phyloP scores from a whole-genome alignment of 495 filamentous ascomycete genomes.

The Ascobolus immersus region DNA sequence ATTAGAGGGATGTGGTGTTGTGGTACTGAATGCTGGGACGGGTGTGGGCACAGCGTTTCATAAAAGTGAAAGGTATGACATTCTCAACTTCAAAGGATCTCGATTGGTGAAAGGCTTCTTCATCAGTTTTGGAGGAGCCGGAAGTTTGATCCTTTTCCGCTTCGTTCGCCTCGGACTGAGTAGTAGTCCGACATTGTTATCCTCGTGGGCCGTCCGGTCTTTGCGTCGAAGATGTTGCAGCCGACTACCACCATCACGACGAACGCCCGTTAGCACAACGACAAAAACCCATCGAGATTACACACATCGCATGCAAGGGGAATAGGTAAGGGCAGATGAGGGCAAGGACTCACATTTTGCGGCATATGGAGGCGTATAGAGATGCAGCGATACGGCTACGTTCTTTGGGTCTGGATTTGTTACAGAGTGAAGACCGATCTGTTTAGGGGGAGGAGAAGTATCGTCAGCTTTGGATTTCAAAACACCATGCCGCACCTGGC shows the following conservation, averaged over 20 bases:
- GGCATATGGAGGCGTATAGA: constrained; percentile 80
- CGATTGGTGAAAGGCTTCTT: too few species aligned
- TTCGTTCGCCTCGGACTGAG: constrained; percentile 25
- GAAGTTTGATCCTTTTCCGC: too few species aligned
- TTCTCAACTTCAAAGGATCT: too few species aligned
- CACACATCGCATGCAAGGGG: constrained; percentile 16
- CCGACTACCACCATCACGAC: constrained; percentile 17
- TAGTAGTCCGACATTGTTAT: constrained; percentile 40
- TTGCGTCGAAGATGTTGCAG: constrained; percentile 33
- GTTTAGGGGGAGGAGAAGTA: not conserved
- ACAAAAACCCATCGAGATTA: constrained; percentile 7
- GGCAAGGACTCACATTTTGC: constrained; percentile 12
- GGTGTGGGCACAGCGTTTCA: too few species aligned
- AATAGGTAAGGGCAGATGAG: not conserved
- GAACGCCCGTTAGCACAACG: constrained; percentile 7
- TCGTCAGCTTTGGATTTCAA: not conserved
- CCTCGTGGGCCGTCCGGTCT: constrained; percentile 46
- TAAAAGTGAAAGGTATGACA: too few species aligned
- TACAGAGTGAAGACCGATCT: constrained; percentile 63
- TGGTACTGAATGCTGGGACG: too few species aligned
- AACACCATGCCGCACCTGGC: not conserved
- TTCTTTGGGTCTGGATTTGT: constrained; percentile 44
- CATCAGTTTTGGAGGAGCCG: too few species aligned
- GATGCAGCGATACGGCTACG: constrained; percentile 62
- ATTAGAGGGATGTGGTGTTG: too few species aligned